phyloP scores from a whole-genome alignment of 2,329 filamentous ascomycete species.

The Mycosphaerella sp. region DNA sequence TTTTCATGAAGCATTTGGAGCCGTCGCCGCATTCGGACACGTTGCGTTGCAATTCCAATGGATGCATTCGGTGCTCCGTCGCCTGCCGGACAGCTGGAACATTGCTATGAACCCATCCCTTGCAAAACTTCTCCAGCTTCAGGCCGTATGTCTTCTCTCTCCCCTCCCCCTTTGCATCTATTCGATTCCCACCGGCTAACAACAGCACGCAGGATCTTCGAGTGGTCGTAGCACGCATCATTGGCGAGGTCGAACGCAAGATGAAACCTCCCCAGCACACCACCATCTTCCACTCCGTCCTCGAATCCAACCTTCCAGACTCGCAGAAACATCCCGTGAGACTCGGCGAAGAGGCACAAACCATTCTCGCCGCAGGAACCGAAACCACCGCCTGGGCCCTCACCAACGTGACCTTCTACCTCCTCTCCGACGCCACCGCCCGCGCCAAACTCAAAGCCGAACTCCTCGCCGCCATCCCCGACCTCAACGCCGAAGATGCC shows the following conservation, averaged over 20 bases:
- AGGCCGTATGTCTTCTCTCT: neutral
- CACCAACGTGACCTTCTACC: neutral
- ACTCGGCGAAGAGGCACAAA: constrained; percentile 11
- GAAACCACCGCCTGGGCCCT: constrained; percentile 11
- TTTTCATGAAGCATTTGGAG: constrained; percentile 7
- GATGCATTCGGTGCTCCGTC: constrained; percentile 5
- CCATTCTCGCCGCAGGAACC: constrained; percentile 10
- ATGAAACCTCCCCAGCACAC: neutral
- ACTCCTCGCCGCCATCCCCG: neutral
- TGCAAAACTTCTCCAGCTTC: neutral
- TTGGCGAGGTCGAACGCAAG: neutral
- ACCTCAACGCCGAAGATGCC: neutral
- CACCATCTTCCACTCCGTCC: constrained; percentile 13
- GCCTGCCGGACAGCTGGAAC: constrained; percentile 13
- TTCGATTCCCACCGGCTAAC: neutral
- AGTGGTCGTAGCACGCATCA: neutral
- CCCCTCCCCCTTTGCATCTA: neutral
- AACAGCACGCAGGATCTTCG: neutral
- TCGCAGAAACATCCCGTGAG: constrained; percentile 2
- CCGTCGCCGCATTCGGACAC: constrained; percentile 12
- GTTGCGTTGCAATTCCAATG: constrained; percentile 14
- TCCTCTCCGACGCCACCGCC: neutral
- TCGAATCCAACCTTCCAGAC: constrained; percentile 2
- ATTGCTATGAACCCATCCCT: constrained; percentile 10
- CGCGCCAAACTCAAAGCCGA: neutral